Evolutionary conservation across 306 rosid species (phyloP), one percentile per base, ranked within the genome.

Genomic region (Fragaria vesca): DNA sequence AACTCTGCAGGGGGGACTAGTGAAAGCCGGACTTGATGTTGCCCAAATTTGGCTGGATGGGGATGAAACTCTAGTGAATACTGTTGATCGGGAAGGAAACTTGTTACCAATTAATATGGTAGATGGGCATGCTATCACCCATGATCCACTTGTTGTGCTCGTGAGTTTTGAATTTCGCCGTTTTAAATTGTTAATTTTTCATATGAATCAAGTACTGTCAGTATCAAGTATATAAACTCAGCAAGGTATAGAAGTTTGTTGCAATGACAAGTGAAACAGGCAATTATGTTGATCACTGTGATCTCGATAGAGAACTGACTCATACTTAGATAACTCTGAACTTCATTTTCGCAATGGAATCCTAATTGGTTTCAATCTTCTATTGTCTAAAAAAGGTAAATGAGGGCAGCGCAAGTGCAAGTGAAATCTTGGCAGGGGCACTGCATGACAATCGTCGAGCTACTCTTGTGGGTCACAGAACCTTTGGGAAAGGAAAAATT

Each of bases 391-490:
- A 68, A 79, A 81, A 95, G 98, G 97, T 95, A 45, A 95, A 95
- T n/a, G 97, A 95, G 86, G 96, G 97, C 82, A 95, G 98, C 50
- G 98, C 98, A 18, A 95, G 97, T 82, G 97, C 98, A 66, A 95
- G 98, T 26, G 98, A 95, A 86, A 92, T 95, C 80, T 86, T 95
- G 82, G 97, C 97, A 2, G 98, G 98, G 80, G 98, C 98, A 38
- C 88, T 95, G 54, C 97, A 89, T 73, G 98, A 95, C 84, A 95
- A 95, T 12, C 96, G 96, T 72, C 85, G 97, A 34, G 98, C 98
- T 21, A 85, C 85, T 76, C 97, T 95, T 21, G 97, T 95, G 12
- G 97, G 97, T 50, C 88, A 84, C 90, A 92, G 82, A 83, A 95
- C 98, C 66, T 95, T 95, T 81, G 98, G 98, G 24, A 95, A 95